Evolutionary conservation across 2,329 filamentous ascomycete species (phyloP).

Genomic region (Fusarium sp.): DNA sequence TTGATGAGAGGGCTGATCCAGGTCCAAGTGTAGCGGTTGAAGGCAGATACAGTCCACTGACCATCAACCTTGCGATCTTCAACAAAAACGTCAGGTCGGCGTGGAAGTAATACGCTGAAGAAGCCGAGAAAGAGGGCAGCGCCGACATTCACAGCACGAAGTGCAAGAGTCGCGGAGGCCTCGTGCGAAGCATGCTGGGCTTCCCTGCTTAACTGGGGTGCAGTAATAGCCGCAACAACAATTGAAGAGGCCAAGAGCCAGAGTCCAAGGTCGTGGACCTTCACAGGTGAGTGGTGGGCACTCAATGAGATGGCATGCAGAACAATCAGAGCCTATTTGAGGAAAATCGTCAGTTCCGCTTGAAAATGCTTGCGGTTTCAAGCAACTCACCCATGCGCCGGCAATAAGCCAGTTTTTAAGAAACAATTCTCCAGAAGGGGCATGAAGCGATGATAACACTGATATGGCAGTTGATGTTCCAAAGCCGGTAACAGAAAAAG

Average conservation of each 20-base stretch:
- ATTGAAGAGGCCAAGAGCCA: constrained; percentile 63
- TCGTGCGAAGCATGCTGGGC: constrained; percentile 47
- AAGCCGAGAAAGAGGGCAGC: constrained; percentile 59
- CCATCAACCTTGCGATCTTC: constrained; percentile 71
- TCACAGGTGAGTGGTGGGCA: constrained; percentile 62
- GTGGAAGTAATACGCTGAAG: constrained; percentile 68
- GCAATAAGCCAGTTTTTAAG: constrained; percentile 71
- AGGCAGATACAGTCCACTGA: constrained; percentile 70
- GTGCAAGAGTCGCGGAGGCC: constrained; percentile 57
- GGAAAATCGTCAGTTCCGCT: constrained; percentile 4
- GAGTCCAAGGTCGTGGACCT: constrained; percentile 65
- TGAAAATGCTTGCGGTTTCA: not conserved
- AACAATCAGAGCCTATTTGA: constrained; percentile 61
- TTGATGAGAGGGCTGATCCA: constrained; percentile 71
- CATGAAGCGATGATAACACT: constrained; percentile 61
- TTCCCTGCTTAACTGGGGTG: constrained; percentile 59
- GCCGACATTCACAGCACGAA: constrained; percentile 60
- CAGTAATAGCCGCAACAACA: constrained; percentile 57
- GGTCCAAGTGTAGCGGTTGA: constrained; percentile 72
- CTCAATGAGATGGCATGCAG: constrained; percentile 64
- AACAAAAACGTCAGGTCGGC: constrained; percentile 75
- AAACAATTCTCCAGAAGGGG: constrained; percentile 54
- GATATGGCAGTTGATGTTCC: constrained; percentile 67
- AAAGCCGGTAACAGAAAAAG: constrained; percentile 66
- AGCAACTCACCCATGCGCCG: constrained; percentile 70